phyloP scores from a whole-genome alignment of 2,329 filamentous ascomycete genomes.

The Coniochaeta sp. region DNA sequence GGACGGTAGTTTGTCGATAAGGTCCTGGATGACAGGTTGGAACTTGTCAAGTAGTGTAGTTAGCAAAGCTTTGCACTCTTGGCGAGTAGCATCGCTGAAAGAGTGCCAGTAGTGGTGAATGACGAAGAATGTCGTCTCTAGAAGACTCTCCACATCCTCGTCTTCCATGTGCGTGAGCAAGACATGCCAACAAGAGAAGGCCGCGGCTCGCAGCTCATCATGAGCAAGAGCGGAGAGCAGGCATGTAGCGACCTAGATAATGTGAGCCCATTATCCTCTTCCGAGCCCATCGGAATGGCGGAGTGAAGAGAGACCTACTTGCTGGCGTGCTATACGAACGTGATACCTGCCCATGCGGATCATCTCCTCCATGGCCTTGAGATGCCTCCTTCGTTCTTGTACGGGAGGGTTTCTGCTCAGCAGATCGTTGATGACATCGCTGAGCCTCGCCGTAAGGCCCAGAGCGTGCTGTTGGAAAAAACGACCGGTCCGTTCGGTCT shows the following conservation, averaged over 20 bases:
- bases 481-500: slow-evolving; percentile 53
- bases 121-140: slow-evolving; percentile 87
- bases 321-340: slow-evolving; percentile 74
- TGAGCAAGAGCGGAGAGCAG: slow-evolving; percentile 76
- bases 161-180: slow-evolving; percentile 70
- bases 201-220: slow-evolving; percentile 65
- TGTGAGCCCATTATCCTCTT: slow-evolving; percentile 12
- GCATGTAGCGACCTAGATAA: slow-evolving; percentile 74
- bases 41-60: slow-evolving; percentile 59
- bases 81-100: slow-evolving; percentile 55
- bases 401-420: slow-evolving; percentile 43
- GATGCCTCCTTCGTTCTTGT: slow-evolving; percentile 67
- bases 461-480: slow-evolving; percentile 82
- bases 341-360: slow-evolving; percentile 67
- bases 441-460: slow-evolving; percentile 78
- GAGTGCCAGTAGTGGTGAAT: slow-evolving; percentile 72
- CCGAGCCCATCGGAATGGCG: not conserved
- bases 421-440: slow-evolving; percentile 68
- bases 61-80: slow-evolving; percentile 56
- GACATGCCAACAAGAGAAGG: slow-evolving; percentile 77
- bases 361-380: slow-evolving; percentile 83
- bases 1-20: slow-evolving; percentile 72
- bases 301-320: slow-evolving; percentile 44
- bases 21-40: slow-evolving; percentile 51
- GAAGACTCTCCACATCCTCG: slow-evolving; percentile 69